Conservation (phyloP, 2,329 filamentous ascomycete genomes). For the Lithohypha guttulata region DNA sequence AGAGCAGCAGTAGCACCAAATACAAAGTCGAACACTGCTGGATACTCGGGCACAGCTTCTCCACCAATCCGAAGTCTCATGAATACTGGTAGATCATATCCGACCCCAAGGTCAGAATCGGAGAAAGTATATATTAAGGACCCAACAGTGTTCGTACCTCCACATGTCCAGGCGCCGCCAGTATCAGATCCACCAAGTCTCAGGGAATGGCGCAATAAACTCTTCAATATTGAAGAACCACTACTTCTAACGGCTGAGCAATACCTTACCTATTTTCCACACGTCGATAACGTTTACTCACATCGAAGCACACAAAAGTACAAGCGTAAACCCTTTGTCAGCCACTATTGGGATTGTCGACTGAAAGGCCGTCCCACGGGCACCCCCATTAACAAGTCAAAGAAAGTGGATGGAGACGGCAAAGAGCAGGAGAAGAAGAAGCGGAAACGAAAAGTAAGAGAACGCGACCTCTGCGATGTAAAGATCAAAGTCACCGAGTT, state of each 20-base stretch:
- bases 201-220: constrained; percentile 55
- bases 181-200: constrained; percentile 57
- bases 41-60: no score
- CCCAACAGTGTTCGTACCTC: constrained; percentile 4
- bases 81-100: not conserved
- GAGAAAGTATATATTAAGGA: constrained; percentile 1
- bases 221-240: constrained; percentile 65
- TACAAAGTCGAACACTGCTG: no score
- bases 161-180: constrained; percentile 15
- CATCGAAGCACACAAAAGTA: constrained; percentile 72
- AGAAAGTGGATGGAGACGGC: constrained; percentile 59
- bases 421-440: constrained; percentile 58
- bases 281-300: constrained; percentile 76
- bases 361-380: constrained; percentile 69
- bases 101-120: not conserved
- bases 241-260: constrained; percentile 65
- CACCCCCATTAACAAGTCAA: constrained; percentile 40
- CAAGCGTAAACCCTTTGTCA: constrained; percentile 72
- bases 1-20: no score
- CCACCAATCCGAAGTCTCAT: no score
- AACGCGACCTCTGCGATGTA: constrained; percentile 71
- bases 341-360: constrained; percentile 76
- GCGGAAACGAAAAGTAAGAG: constrained; percentile 62
- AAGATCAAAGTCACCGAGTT: constrained; percentile 82
- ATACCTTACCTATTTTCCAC: constrained; percentile 70